These are phyloP conservation scores for Orbilia quercus DNA, from an alignment of 2,329 filamentous ascomycete species.

Conservation along the genomic window DNA sequence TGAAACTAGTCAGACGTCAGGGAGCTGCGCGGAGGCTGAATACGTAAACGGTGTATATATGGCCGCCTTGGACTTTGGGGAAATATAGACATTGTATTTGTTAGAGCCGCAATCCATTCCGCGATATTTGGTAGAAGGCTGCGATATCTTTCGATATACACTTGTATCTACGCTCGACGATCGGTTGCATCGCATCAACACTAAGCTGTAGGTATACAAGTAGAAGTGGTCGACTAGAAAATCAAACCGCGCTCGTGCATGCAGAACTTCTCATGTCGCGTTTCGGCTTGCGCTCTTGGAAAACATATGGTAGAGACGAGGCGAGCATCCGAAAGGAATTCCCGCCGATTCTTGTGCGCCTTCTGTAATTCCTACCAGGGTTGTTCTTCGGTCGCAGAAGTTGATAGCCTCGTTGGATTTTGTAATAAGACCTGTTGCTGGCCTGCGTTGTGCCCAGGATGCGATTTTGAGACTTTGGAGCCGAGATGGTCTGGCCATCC, in stretches of 20 bases:
- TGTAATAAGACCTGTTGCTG: background rate
- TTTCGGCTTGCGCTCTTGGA: constrained; percentile 2
- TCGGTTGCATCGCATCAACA: background rate
- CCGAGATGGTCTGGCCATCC: constrained; percentile 2
- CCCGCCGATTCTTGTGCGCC: constrained; percentile 2
- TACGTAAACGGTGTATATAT: background rate
- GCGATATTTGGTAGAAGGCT: background rate
- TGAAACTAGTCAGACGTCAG: too few species aligned
- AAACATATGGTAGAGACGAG: constrained; percentile 11
- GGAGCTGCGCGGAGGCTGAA: too few species aligned
- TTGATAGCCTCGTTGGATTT: constrained; percentile 17
- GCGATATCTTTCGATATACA: constrained; percentile 3
- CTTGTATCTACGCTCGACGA: constrained; percentile 5
- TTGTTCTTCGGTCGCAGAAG: background rate
- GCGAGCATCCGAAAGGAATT: constrained; percentile 9
- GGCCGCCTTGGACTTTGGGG: constrained; percentile 7
- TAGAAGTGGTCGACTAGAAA: constrained; percentile 2
- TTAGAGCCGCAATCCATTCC: background rate
- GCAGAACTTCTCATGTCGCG: background rate
- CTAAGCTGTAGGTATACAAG: background rate
- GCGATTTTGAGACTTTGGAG: background rate
- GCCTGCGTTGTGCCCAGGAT: background rate
- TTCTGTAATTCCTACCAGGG: background rate
- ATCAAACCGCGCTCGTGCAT: constrained; percentile 21
- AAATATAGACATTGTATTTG: background rate